phyloP scores from a whole-genome alignment of 148 eudicot species.

The Persicaria tinctoria region DNA sequence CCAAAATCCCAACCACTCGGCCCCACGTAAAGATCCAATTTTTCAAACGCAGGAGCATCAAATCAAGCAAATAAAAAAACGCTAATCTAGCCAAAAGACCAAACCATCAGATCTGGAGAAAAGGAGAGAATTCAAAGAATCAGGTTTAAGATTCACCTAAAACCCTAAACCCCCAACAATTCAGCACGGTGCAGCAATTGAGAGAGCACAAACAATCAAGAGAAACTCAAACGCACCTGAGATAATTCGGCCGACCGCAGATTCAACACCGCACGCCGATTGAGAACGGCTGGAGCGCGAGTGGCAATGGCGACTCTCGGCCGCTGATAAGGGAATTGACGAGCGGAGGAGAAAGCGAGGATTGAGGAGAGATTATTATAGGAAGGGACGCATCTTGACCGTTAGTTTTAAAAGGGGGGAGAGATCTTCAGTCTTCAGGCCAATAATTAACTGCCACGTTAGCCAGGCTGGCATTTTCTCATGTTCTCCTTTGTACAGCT shows the following conservation, averaged over 20 bases:
- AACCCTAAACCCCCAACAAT: not conserved
- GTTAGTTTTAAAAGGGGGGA: too few relatives aligned
- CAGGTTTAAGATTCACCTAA: not conserved
- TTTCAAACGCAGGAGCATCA: not conserved
- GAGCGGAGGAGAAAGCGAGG: not conserved
- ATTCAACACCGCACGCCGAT: not conserved
- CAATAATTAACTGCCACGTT: conserved; percentile 1
- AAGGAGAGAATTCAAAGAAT: not conserved
- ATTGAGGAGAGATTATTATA: not conserved
- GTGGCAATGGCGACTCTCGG: not conserved
- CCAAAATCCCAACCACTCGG: not conserved
- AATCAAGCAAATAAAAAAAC: not conserved
- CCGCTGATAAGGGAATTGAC: not conserved
- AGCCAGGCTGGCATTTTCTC: conserved; percentile 8
- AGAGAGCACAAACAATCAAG: too few relatives aligned
- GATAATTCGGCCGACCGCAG: not conserved
- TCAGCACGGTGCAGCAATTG: not conserved
- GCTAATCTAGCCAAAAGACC: not conserved
- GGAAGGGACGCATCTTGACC: not conserved
- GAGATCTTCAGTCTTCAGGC: not conserved
- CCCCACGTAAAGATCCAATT: not conserved
- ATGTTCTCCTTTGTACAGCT: not conserved
- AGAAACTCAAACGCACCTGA: not conserved
- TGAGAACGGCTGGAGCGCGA: conserved; percentile 4
- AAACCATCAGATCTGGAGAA: conserved; percentile 1